phyloP scores from a whole-genome alignment of 2,329 filamentous ascomycete species.

The Xylaria sp. region DNA sequence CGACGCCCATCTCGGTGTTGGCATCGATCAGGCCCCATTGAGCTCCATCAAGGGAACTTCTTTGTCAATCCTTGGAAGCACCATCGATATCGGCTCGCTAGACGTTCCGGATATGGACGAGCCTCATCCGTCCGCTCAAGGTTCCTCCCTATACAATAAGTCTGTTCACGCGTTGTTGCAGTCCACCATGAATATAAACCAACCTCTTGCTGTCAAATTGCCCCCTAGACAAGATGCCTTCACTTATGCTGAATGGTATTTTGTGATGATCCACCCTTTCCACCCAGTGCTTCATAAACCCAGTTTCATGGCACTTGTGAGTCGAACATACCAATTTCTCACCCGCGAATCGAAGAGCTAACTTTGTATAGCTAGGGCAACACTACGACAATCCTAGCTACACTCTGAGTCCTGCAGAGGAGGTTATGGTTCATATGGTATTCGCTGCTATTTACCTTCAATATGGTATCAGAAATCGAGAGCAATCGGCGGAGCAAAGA shows the following conservation, averaged over 20 bases:
- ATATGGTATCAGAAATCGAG: conserved; percentile 74
- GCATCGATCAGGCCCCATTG: conserved; percentile 70
- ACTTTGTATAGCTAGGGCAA: conserved; percentile 61
- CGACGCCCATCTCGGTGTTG: conserved; percentile 74
- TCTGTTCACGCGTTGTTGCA: conserved; percentile 77
- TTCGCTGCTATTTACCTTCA: conserved; percentile 83
- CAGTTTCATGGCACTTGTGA: conserved; percentile 74
- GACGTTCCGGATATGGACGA: conserved; percentile 74
- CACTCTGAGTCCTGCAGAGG: conserved; percentile 70
- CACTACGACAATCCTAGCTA: conserved; percentile 77
- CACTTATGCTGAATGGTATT: conserved; percentile 79
- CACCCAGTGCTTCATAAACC: conserved; percentile 81
- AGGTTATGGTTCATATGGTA: conserved; percentile 80
- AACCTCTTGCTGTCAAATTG: conserved; percentile 65
- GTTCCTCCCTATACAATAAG: conserved; percentile 70
- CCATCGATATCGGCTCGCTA: conserved; percentile 81
- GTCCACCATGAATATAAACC: conserved; percentile 70
- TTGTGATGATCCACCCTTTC: conserved; percentile 76
- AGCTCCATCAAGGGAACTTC: conserved; percentile 80
- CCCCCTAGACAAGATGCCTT: conserved; percentile 73
- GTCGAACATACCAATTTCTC: conserved; percentile 40
- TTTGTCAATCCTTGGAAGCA: conserved; percentile 81
- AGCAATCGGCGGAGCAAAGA: conserved; percentile 63
- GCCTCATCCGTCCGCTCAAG: conserved; percentile 56
- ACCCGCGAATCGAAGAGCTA: conserved; percentile 32